These are phyloP conservation scores for Candida fluviatilis DNA, from an alignment of 805 yeast genomes.

Conservation along the genomic window DNA sequence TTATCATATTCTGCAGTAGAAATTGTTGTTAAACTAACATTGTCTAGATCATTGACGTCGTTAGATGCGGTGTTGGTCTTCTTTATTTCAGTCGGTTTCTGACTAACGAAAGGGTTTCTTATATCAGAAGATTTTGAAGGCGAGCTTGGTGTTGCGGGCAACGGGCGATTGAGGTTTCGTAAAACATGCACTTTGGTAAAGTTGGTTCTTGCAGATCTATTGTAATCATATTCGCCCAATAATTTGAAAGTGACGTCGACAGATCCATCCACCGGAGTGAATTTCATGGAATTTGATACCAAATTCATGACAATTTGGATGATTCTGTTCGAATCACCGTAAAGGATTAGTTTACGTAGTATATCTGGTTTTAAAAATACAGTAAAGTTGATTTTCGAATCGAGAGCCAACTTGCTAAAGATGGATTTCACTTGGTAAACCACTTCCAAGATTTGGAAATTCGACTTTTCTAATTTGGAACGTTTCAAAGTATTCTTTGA, in stretches of 20 bases:
- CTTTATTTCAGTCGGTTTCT: not conserved
- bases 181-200: conserved; percentile 44
- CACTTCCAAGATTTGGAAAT: conserved; percentile 75
- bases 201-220: conserved; percentile 36
- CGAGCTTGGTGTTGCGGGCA: conserved; percentile 2
- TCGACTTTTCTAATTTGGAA: conserved; percentile 76
- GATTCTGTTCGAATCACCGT: conserved; percentile 87
- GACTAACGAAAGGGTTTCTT: not conserved
- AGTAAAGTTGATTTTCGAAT: conserved; percentile 66
- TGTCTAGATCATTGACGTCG: conserved; percentile 2
- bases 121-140: not conserved
- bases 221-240: conserved; percentile 67
- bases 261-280: conserved; percentile 85
- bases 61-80: conserved; percentile 1
- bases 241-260: conserved; percentile 61
- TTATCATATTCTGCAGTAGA: conserved; percentile 38
- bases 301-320: conserved; percentile 90
- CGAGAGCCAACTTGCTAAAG: conserved; percentile 74
- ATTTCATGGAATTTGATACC: conserved; percentile 85
- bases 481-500: conserved; percentile 87
- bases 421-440: conserved; percentile 83
- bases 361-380: conserved; percentile 61
- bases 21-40: conserved; percentile 21
- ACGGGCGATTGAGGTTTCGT: conserved; percentile 10
- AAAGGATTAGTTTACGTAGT: conserved; percentile 59